Base-by-base conservation (phyloP, 2,329 filamentous ascomycete genomes). In the Blumeria hordei region DNA sequence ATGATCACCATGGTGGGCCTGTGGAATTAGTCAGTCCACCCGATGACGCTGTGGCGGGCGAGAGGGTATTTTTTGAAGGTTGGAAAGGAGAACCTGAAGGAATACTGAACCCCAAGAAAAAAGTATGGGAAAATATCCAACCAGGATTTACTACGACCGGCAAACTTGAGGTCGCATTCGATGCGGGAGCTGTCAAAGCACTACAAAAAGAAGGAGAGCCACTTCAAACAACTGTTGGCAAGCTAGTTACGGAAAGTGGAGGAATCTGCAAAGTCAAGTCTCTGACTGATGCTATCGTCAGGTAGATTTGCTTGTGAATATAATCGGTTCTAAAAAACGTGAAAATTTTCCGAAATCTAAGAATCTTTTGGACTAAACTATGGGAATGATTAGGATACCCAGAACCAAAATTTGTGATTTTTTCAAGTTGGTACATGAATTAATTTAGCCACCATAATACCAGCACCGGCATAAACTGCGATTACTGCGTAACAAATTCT, bases 81-180 rank as follows among this genome's bases (percentile, higher is more conserved):
- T 98, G 86, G 81, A 76, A 86, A 68, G 88, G 87, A 57, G 85
- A 94, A 73, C 88, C 92, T 0, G 92, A 98, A 75, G 83, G 82
- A 59, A 79, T 90, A 54, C 76, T 98, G 56, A 98, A 96, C 75
- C 92, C 92, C 57, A 98, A 98, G 82, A 98, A 96, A 81, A 96
- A 96, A 81, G 74, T 96, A 58, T 96, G 90, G 88, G 92, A 98
- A 75, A 86, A 77, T 9, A 86, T 94, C 70, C 90, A 96, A 74
- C 88, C 88, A 0, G 92, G 90, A 0, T 96, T 96, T 71, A 94
- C 85, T 34, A 98, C 90, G 7, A 94, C 83, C 1, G 82, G 83
- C 7, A 70, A 69, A 50, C 73, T 90, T 54, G 84, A 88, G 69
- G 90, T 94, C 37, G 88, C 76, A 0, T 98, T 96, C 66, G 85